Evolutionary conservation across 805 yeast species (phyloP), one percentile per base, ranked within the genome.

Genomic region (Candida nitratophila): DNA sequence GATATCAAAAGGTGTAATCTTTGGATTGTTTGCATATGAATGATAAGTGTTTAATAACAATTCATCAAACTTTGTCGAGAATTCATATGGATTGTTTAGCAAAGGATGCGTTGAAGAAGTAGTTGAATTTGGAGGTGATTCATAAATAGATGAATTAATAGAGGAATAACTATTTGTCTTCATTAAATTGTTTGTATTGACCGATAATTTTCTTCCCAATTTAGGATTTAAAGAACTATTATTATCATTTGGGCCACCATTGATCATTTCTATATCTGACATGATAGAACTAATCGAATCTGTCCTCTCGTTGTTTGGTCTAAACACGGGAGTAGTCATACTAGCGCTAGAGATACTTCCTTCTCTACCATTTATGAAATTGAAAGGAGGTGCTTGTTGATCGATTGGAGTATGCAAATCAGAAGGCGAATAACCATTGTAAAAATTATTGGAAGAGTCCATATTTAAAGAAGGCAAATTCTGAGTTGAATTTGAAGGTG

Each of bases 1-100:
- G 16, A 76, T 73, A 49, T 81, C 81, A 55, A 83, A 83, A 0
- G 90, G 90, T 0, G 90, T 82, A 8, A 72, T 66, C 30, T 77
- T 74, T 7, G 89, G 88, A 52, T 73, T 77, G 40, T 68, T 68
- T 15, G 75, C 70, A 44, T 74, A 66, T 9, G 63, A 53, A 42
- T 74, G 74, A 52, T 79, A 80, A 4, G 69, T 65, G 34, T 66
- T 68, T 51, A 70, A 53, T 21, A 81, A 58, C 14, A 74, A 53
- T 20, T 61, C 64, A 50, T 78, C 77, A 49, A 77, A 77, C 6
- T 49, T 54, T 4, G 56, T 57, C 1, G 73, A 61, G 41, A 62
- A 64, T 16, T 57, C 57, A 12, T 22, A 34, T 16, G 17, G 5
- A n/a, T 17, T 33, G 12, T 34, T 29, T 29, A 12, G 14, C 4